Conservation (phyloP, 1,284 basidiomycete species). For the Puccinia horiana region DNA sequence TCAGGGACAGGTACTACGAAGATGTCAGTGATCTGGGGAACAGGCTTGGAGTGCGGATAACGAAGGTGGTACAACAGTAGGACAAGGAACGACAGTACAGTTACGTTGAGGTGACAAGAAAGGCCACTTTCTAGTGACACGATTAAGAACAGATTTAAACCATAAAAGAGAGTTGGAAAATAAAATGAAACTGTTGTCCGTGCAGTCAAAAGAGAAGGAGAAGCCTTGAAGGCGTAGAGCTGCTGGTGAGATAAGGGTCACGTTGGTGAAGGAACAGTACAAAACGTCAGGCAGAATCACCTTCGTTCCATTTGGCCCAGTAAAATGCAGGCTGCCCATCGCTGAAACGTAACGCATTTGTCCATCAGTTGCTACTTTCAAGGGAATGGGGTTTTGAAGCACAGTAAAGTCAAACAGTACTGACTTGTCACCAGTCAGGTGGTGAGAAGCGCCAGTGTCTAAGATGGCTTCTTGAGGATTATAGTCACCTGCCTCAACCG, state of each 20-base stretch:
- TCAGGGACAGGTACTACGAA: not conserved
- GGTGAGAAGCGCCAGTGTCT: not conserved
- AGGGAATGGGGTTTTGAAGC: not conserved
- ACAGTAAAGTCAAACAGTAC: not conserved
- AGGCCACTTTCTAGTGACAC: not conserved
- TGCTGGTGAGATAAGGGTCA: not conserved
- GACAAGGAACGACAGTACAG: not conserved
- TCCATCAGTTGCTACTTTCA: not conserved
- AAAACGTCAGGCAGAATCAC: not conserved
- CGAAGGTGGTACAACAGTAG: not conserved
- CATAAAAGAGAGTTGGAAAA: not conserved
- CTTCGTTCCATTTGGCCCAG: not conserved
- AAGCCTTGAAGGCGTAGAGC: not conserved
- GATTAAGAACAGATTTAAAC: too few relatives aligned
- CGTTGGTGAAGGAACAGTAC: not conserved
- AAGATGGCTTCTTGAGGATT: not conserved
- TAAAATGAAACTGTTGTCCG: not conserved
- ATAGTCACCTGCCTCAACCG: too few relatives aligned
- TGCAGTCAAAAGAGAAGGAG: not conserved
- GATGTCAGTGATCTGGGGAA: not conserved
- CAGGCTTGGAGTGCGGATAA: too few relatives aligned
- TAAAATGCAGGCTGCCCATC: not conserved
- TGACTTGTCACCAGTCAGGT: not conserved
- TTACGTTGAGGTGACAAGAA: not conserved
- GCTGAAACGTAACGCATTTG: not conserved